Evolutionary conservation across 2,329 filamentous ascomycete genomes (phyloP), one percentile per base, ranked within the genome.

Genomic region (Lachnellula arida): DNA sequence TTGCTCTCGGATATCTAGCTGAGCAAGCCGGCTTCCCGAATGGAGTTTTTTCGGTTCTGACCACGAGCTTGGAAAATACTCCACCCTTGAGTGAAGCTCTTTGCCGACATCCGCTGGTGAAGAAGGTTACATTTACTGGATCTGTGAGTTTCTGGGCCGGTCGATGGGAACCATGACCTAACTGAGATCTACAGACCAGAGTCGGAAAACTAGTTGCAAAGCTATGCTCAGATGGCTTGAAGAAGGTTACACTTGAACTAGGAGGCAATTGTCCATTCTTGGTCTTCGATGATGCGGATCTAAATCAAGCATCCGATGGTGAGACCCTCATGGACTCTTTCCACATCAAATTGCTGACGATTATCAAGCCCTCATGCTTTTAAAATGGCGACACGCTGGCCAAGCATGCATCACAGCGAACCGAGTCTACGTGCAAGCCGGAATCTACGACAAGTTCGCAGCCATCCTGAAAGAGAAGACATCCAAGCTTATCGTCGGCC

Each of bases 401-500:
- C 83, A 87, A 68, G 81, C 82, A 3, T 87, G 84, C 63, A 81
- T 87, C 58, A 82, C 82, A 0, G 83, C 83, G 7, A 87, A 87
- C 65, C 75, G 84, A 0, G 78, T 88, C 28, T 86, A 84, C 66
- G 80, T 88, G 2, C 84, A 88, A 67, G 75, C 74, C 2, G 78
- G 78, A 12, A 78, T 89, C 8, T 84, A 85, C 68, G 81, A 85
- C 39, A 74, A 75, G 37, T 86, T 88, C 62, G 74, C 84, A 4
- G 71, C 78, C 1, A 73, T 80, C 47, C 73, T 87, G 5, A 74
- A 78, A 1, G 75, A 78, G 40, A 75, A 75, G 58, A 81, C 80
- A 1, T 71, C 74, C 15, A 72, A 75, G 56, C 75, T 88, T 12
- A 78, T 81, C 34, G 74, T 87, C 22, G 85, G 84, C 7, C 84